Conservation (phyloP, 2,329 filamentous ascomycete genomes). For the Talaromyces sp. region DNA sequence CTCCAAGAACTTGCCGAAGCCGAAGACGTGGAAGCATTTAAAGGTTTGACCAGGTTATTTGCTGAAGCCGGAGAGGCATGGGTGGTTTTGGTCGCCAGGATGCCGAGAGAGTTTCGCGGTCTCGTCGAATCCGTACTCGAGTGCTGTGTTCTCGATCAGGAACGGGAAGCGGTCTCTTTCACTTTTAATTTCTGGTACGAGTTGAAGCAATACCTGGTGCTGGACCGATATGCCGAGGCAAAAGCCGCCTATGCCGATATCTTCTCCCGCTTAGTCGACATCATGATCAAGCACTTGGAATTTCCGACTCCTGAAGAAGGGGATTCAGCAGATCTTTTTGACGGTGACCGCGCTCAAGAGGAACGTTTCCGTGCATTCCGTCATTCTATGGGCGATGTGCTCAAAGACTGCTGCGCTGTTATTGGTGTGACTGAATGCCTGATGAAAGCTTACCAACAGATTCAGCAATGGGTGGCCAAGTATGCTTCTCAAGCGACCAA, state of each 20-base stretch:
- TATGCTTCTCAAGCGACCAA: constrained; percentile 72
- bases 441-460: constrained; percentile 78
- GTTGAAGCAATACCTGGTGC: constrained; percentile 88
- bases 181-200: constrained; percentile 99
- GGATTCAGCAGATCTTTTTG: constrained; percentile 75
- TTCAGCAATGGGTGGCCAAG: constrained; percentile 81
- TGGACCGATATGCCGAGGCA: constrained; percentile 84
- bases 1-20: constrained; percentile 71
- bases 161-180: constrained; percentile 84
- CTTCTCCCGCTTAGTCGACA: constrained; percentile 84
- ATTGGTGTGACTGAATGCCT: constrained; percentile 91
- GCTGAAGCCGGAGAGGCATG: constrained; percentile 91
- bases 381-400: constrained; percentile 93
- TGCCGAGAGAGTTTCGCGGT: constrained; percentile 74
- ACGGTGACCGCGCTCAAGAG: constrained; percentile 90
- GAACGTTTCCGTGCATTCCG: constrained; percentile 96
- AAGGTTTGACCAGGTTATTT: constrained; percentile 84
- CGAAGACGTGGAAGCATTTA: constrained; percentile 81
- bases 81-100: constrained; percentile 84
- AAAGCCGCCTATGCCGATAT: constrained; percentile 73
- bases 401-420: constrained; percentile 96
- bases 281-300: constrained; percentile 85
- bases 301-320: constrained; percentile 75
- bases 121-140: constrained; percentile 91
- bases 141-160: constrained; percentile 79